Evolutionary conservation across 139 green algal species (phyloP), one percentile per base, ranked within the genome.

Genomic region (Coccomyxa sp.): DNA sequence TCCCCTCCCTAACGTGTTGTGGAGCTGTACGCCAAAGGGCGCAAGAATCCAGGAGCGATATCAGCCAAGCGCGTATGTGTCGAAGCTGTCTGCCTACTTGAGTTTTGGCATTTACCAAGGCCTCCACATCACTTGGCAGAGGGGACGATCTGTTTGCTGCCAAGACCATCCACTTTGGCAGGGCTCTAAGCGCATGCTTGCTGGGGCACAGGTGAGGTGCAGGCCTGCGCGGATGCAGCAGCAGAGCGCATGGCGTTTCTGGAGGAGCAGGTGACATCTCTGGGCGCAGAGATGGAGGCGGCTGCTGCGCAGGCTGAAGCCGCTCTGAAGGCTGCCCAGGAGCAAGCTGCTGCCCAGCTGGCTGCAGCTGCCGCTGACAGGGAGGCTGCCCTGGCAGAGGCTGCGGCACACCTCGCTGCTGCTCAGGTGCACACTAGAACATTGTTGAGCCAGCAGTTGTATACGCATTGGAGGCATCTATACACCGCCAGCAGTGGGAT

Each of bases 251-350:
- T 95, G 8, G 68, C 78, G 0, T 82, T 85, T 18, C 83, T 97
- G 33, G 92, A 97, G 84, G 85, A 94, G 75, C 83, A 83, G 36
- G 76, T 81, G 18, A 88, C 94, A 72, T 71, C 70, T 0, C 81
- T 89, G 31, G 33, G 31, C 18, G 68, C 82, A 24, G 86, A 87
- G 41, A 70, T 82, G 18, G 86, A 91, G 39, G 34, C 79, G 78
- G 79, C 81, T 34, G n/a, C 81, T n/a, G 73, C 74, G 8, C 35
- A 68, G 27, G 73, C 79, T 6, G 72, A 76, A 54, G 41, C 72
- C 29, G 68, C 54, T 22, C 68, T 82, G 39, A 72, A 54, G n/a
- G 84, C 82, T 5, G 77, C 80, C 12, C 37, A 37, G 36, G 78
- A 74, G 0, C 29, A 70, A 27, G 39, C 39, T 55, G 71, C 71